A percentile compares a stretch with the other conserved stretches of the same genome.
Evolutionary conservation across 208 protist genomes (phyloP).

Genomic region (Leishmania mexicana): DNA sequence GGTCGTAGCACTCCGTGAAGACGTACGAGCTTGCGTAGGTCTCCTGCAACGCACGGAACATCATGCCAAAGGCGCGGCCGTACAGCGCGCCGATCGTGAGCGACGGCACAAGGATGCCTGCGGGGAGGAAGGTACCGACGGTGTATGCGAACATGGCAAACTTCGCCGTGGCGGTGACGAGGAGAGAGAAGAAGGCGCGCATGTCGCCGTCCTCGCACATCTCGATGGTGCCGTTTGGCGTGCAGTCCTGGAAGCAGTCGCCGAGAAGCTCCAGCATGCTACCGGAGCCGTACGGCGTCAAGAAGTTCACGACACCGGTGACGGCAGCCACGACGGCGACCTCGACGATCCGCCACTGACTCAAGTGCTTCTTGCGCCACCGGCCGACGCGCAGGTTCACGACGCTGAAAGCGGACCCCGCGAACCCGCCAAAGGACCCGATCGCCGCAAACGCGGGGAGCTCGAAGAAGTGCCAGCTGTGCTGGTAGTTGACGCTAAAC

Average conservation of each 20-base stretch:
- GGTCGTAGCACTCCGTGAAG: constrained; percentile 64
- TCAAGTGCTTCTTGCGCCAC: constrained; percentile 56
- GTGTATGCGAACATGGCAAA: constrained; percentile 64
- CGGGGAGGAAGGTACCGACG: constrained; percentile 74
- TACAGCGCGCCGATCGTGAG: constrained; percentile 90
- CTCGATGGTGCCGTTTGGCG: constrained; percentile 39
- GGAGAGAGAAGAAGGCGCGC: constrained; percentile 52
- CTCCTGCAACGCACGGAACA: constrained; percentile 65
- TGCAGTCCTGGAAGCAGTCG: constrained; percentile 84
- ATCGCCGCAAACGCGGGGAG: constrained; percentile 68
- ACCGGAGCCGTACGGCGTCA: constrained; percentile 62
- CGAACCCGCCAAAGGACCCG: constrained; percentile 69
- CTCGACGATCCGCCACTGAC: constrained; percentile 75
- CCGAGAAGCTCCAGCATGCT: constrained; percentile 68
- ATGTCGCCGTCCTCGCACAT: constrained; percentile 59
- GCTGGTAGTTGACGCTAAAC: constrained; percentile 86
- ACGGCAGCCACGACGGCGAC: constrained; percentile 55
- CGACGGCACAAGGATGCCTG: constrained; percentile 93
- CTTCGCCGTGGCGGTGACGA: constrained; percentile 60
- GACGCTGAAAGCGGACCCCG: constrained; percentile 68
- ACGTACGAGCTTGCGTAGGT: constrained; percentile 53
- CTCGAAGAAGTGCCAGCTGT: constrained; percentile 86
- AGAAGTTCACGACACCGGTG: constrained; percentile 68
- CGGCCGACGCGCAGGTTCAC: constrained; percentile 59
- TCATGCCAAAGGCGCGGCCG: constrained; percentile 73